These are phyloP conservation scores for Pleurotus pulmonarius DNA, from an alignment of 768 basidiomycete genomes.

Conservation along the genomic window DNA sequence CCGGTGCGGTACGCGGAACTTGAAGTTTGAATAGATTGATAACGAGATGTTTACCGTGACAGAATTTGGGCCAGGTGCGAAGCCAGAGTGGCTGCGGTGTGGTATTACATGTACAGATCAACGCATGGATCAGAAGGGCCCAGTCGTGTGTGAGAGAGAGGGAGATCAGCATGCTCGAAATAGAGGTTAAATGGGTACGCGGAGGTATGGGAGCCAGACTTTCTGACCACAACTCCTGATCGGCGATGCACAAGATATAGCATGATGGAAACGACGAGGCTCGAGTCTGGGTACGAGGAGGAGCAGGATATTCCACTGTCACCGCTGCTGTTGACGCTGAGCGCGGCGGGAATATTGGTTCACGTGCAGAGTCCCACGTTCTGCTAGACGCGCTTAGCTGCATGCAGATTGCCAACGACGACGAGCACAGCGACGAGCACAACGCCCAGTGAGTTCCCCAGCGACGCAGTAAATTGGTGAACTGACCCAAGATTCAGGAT, in stretches of 20 bases:
- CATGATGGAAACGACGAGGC: not conserved
- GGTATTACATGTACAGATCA: too few species aligned
- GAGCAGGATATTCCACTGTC: too few species aligned
- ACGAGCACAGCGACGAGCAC: not conserved
- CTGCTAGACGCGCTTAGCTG: not conserved
- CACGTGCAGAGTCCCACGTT: constrained; percentile 3
- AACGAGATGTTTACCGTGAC: not conserved
- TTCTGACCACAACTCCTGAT: too few species aligned
- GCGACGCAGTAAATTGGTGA: too few species aligned
- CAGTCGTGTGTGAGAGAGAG: constrained; percentile 5
- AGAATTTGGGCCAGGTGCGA: not conserved
- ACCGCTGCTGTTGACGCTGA: not conserved
- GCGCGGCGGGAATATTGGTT: not conserved
- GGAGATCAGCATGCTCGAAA: not conserved
- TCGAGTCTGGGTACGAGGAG: too few species aligned
- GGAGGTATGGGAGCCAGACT: too few species aligned
- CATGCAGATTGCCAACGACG: not conserved
- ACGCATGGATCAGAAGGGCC: constrained; percentile 7
- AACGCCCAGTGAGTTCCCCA: not conserved
- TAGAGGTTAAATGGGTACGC: too few species aligned
- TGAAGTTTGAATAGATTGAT: not conserved
- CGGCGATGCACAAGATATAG: too few species aligned
- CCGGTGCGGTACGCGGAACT: constrained; percentile 1
- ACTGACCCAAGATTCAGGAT: constrained; percentile 20
- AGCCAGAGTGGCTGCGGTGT: not conserved